Conservation (phyloP, 148 eudicot species). For the Selenicereus undatus region DNA sequence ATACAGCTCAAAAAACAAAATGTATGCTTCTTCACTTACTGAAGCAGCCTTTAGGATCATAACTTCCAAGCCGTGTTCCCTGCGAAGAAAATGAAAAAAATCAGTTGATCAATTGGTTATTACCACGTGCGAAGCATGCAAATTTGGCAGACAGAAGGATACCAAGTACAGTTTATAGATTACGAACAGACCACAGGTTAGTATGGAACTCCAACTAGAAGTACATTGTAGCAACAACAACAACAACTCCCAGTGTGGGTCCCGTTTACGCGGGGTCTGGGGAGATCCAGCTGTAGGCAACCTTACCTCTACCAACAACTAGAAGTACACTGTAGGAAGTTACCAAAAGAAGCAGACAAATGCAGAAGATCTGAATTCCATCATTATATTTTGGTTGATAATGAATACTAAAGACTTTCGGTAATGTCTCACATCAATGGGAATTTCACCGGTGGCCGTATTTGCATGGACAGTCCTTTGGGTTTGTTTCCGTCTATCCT, state of each 20-base stretch:
- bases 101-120: neutral
- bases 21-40: conserved; percentile 52
- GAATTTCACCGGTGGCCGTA: neutral
- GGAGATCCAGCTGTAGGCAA: too few relatives aligned
- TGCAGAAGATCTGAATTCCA: neutral
- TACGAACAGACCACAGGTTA: neutral
- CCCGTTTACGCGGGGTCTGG: too few relatives aligned
- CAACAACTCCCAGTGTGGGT: too few relatives aligned
- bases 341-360: neutral
- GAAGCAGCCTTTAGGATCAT: conserved; percentile 97
- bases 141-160: neutral
- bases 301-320: too few relatives aligned
- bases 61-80: conserved; percentile 99
- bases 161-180: neutral
- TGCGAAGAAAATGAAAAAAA: conserved; percentile 30
- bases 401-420: neutral
- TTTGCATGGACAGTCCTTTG: neutral
- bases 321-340: too few relatives aligned
- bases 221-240: too few relatives aligned
- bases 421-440: neutral
- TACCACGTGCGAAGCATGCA: neutral
- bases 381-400: neutral
- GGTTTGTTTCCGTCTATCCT: neutral
- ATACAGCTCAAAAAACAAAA: neutral
- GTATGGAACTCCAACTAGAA: neutral